Conservation (phyloP, 495 filamentous ascomycete species). For the Penicillium salamii region DNA sequence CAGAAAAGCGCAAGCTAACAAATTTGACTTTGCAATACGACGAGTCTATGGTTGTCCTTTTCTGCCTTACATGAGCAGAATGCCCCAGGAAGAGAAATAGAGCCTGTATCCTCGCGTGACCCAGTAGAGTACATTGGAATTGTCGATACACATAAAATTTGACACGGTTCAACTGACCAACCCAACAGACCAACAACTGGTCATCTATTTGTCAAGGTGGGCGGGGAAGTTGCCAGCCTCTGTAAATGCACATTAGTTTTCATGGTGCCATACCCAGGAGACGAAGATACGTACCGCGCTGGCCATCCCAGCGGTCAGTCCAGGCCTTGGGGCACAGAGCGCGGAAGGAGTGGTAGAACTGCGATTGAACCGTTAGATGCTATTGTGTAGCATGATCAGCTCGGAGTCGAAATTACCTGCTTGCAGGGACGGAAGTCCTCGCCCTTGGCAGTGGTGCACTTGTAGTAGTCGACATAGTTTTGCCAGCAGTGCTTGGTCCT, state of each 20-base stretch:
- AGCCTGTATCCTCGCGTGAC: slow-evolving; percentile 34
- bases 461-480: slow-evolving; percentile 99
- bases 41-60: slow-evolving; percentile 36
- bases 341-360: slow-evolving; percentile 96
- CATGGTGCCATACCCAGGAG: slow-evolving; percentile 2
- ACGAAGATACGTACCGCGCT: slow-evolving; percentile 71
- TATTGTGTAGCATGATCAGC: not conserved
- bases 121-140: slow-evolving; percentile 44
- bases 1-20: slow-evolving; percentile 1
- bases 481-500: slow-evolving; percentile 93
- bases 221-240: slow-evolving; percentile 91
- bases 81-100: slow-evolving; percentile 21
- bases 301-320: slow-evolving; percentile 94
- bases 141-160: slow-evolving; percentile 40
- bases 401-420: slow-evolving; percentile 59
- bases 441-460: slow-evolving; percentile 97
- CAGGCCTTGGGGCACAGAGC: slow-evolving; percentile 95
- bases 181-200: slow-evolving; percentile 12
- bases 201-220: slow-evolving; percentile 41
- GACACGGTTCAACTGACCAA: slow-evolving; percentile 25
- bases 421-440: slow-evolving; percentile 98
- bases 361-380: slow-evolving; percentile 2
- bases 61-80: slow-evolving; percentile 15
- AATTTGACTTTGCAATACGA: slow-evolving; percentile 23
- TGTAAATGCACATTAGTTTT: slow-evolving; percentile 34